phyloP scores from a whole-genome alignment of 2,329 filamentous ascomycete species.

The Fonsecaea pedrosoi region DNA sequence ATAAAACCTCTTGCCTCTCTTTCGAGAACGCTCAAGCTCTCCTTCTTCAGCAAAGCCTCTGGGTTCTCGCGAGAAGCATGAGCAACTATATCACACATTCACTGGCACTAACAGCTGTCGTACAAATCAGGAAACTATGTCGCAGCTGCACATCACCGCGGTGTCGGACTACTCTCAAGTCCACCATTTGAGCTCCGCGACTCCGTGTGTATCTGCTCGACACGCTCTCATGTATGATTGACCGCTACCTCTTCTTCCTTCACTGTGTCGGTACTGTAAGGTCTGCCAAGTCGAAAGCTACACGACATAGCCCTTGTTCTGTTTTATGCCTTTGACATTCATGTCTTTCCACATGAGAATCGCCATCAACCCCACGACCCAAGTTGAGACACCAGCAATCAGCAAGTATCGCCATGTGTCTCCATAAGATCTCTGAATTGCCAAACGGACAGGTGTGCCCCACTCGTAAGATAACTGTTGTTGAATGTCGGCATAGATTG shows the following conservation, averaged over 20 bases:
- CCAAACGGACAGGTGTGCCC: constrained; percentile 51
- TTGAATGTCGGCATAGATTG: constrained; percentile 61
- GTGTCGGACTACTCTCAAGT: too few species aligned
- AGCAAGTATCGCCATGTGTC: constrained; percentile 55
- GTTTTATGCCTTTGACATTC: constrained; percentile 37
- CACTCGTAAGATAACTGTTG: constrained; percentile 59
- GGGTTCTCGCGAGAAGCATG: too few species aligned
- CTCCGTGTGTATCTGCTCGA: too few species aligned
- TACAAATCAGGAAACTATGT: too few species aligned
- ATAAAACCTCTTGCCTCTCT: too few species aligned
- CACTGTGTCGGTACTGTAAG: not conserved
- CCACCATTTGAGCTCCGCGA: too few species aligned
- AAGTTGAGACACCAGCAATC: constrained; percentile 42
- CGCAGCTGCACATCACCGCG: too few species aligned
- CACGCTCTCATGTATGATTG: not conserved
- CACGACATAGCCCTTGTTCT: constrained; percentile 33
- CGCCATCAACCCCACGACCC: constrained; percentile 23
- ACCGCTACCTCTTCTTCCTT: not conserved
- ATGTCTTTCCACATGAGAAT: constrained; percentile 35
- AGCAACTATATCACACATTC: too few species aligned
- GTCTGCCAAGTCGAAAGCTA: constrained; percentile 9
- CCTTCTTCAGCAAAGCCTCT: too few species aligned
- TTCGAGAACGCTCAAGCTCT: too few species aligned
- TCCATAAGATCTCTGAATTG: constrained; percentile 56
- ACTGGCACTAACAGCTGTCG: too few species aligned